Evolutionary conservation across 768 basidiomycete genomes (phyloP), one percentile per base, ranked within the genome.

Genomic region (Ramaria sp.): DNA sequence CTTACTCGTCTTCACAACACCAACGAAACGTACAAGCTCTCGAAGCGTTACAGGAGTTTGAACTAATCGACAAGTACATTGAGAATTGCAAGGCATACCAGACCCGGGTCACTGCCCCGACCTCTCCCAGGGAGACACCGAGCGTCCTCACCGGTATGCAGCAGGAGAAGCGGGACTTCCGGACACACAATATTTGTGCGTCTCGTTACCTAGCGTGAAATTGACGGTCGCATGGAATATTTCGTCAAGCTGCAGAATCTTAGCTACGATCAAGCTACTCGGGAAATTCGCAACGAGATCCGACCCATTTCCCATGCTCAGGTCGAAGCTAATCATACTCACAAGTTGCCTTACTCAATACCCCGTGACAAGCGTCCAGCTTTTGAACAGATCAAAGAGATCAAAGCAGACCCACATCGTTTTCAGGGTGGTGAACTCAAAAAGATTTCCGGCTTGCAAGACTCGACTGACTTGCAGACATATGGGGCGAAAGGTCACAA

Each of bases 1-100:
- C 98, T 93, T 69, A 96, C 93, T 9, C 95, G 98, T 66, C 77
- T 98, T 15, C 96, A 98, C 73, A 97, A 99, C 65, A 99, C 96
- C n/a, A 95, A 98, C 65, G 96, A 99, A 70, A 85, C 85, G 16
- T 96, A 97, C 73, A 85, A 92, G 64, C 97, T 95, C 69, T 73
- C 98, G 56, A 97, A 95, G 68, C 81, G 87, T 24, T 98, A 87
- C 78, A 88, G 83, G 65, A 96, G 96, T 24, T 76, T 96, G 61
- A 98, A 98, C 88, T 93, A 49, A 90, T 99, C 58, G 96, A 98
- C 71, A 98, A 99, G 70, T 99, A 98, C 69, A 96, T 99, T 78
- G 94, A 94, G 65, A 78, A 80, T 32, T 88, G 86, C 71, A 88
- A 86, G 64, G 61, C 65, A 0, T 91, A 88, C 72, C 80, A 86